Percentiles rank a stretch among this genome's conserved stretches.
phyloP scores from a whole-genome alignment of 805 yeast species.

The Ogataea minuta region DNA sequence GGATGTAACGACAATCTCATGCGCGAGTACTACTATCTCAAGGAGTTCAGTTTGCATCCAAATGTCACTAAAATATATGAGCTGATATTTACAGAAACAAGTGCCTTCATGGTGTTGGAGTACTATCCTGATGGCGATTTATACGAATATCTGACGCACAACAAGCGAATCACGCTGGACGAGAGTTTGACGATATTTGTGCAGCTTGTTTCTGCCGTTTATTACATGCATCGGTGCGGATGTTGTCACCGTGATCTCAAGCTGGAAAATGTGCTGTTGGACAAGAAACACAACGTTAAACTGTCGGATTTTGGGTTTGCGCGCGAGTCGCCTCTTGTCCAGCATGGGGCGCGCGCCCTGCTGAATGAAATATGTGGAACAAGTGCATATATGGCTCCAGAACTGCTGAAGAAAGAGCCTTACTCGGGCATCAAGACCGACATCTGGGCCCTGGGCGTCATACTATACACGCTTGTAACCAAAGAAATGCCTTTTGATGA shows the following conservation, averaged over 20 bases:
- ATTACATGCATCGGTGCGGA: constrained; percentile 72
- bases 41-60: constrained; percentile 72
- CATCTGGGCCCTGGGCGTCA: constrained; percentile 90
- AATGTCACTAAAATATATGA: constrained; percentile 84
- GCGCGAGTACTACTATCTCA: constrained; percentile 84
- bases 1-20: constrained; percentile 77
- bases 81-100: constrained; percentile 73
- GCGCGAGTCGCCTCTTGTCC: constrained; percentile 52
- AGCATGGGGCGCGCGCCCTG: constrained; percentile 33
- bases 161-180: constrained; percentile 47
- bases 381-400: constrained; percentile 96
- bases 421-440: constrained; percentile 83
- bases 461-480: constrained; percentile 75
- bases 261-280: constrained; percentile 71
- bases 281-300: constrained; percentile 59
- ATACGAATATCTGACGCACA: constrained; percentile 60
- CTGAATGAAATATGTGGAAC: constrained; percentile 92
- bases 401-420: constrained; percentile 62
- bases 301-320: constrained; percentile 94
- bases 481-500: constrained; percentile 93
- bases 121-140: constrained; percentile 82
- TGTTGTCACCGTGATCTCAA: constrained; percentile 84
- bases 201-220: constrained; percentile 63
- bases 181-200: constrained; percentile 56
- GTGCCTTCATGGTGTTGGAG: constrained; percentile 85